Conservation (phyloP, 2,329 filamentous ascomycete genomes). For the Xylariomycetidae sp. region DNA sequence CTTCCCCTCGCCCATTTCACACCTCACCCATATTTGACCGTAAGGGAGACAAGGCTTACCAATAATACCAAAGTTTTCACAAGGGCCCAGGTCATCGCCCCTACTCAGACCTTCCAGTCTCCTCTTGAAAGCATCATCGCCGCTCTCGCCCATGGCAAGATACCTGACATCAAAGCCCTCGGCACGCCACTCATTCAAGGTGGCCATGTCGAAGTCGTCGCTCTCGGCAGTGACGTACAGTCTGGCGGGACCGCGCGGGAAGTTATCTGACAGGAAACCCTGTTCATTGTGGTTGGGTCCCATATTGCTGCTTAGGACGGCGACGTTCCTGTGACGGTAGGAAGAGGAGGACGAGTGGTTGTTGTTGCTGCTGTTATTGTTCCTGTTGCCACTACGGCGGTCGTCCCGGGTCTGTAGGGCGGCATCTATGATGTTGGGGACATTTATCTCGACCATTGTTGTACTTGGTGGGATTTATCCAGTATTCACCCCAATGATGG, state of each 20-base stretch:
- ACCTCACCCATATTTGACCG: too few species aligned
- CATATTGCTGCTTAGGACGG: slow-evolving; percentile 21
- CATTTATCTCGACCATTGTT: slow-evolving; percentile 22
- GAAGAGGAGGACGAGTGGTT: too few species aligned
- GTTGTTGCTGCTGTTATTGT: too few species aligned
- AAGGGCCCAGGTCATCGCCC: slow-evolving; percentile 29
- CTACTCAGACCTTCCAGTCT: slow-evolving; percentile 30
- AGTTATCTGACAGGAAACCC: slow-evolving; percentile 36
- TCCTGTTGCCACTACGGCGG: too few species aligned
- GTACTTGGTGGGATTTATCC: neutral
- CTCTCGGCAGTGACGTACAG: slow-evolving; percentile 39
- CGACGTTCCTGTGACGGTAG: too few species aligned
- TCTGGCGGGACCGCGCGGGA: slow-evolving; percentile 32
- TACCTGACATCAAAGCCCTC: slow-evolving; percentile 42
- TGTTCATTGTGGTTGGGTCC: slow-evolving; percentile 34
- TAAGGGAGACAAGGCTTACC: too few species aligned
- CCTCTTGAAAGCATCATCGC: slow-evolving; percentile 26
- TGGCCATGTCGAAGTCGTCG: slow-evolving; percentile 36
- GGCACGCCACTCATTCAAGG: slow-evolving; percentile 34
- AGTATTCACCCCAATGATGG: neutral
- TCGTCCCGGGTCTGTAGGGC: slow-evolving; percentile 19
- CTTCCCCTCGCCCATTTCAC: too few species aligned
- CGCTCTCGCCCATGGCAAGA: slow-evolving; percentile 32
- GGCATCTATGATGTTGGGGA: slow-evolving; percentile 24
- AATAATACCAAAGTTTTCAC: slow-evolving; percentile 39